Evolutionary conservation across 2,329 filamentous ascomycete species (phyloP).

Genomic region (Alternaria triticina): DNA sequence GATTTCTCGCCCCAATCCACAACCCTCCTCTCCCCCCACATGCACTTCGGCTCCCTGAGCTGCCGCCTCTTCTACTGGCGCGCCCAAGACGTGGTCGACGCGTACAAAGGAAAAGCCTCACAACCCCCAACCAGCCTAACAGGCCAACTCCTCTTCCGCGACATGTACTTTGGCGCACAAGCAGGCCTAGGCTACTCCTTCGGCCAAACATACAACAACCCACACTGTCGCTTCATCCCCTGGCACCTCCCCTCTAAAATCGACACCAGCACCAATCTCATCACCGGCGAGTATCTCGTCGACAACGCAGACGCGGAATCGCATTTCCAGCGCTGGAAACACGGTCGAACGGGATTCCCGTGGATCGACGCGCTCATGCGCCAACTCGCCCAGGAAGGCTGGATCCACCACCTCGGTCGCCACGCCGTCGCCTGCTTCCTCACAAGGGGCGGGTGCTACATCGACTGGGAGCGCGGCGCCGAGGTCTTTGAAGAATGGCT

Average conservation of each 20-base stretch:
- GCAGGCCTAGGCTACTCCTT: conserved; percentile 70
- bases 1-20: conserved; percentile 76
- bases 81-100: conserved; percentile 66
- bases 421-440: conserved; percentile 82
- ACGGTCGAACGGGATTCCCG: conserved; percentile 75
- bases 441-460: conserved; percentile 78
- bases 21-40: conserved; percentile 73
- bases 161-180: conserved; percentile 85
- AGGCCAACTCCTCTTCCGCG: conserved; percentile 76
- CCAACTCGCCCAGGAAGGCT: conserved; percentile 73
- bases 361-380: conserved; percentile 85
- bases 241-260: conserved; percentile 75
- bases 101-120: conserved; percentile 62
- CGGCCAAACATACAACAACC: conserved; percentile 69
- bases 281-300: conserved; percentile 68
- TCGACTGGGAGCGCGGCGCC: conserved; percentile 79
- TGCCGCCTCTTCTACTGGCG: conserved; percentile 76
- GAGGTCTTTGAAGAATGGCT: conserved; percentile 80
- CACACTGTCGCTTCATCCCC: conserved; percentile 74
- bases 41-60: conserved; percentile 78
- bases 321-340: conserved; percentile 73
- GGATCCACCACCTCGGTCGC: conserved; percentile 80
- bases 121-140: conserved; percentile 71
- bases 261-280: conserved; percentile 50
- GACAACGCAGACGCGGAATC: conserved; percentile 67